Conservation (phyloP, 495 filamentous ascomycete genomes). For the Daldinia decipiens region DNA sequence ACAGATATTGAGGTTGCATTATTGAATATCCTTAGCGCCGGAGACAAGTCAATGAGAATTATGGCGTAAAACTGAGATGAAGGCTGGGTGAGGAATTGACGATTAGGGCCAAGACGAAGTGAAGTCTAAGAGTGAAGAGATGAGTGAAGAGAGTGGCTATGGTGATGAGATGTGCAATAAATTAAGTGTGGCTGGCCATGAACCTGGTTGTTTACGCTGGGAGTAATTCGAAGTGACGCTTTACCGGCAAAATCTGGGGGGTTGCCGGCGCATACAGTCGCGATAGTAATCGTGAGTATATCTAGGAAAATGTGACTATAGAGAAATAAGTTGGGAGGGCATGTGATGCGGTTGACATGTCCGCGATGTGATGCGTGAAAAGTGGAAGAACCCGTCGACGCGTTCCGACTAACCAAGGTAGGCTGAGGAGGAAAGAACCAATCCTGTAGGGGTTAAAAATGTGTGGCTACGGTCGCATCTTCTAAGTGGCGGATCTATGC, state of each 20-base stretch:
- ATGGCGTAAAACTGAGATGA: slow-evolving; percentile 15
- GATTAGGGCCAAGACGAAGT: neutral
- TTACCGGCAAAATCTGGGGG: slow-evolving; percentile 9
- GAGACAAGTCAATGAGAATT: slow-evolving; percentile 7
- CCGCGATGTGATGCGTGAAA: slow-evolving; percentile 45
- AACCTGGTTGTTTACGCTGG: slow-evolving; percentile 33
- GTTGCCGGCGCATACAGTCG: slow-evolving; percentile 9
- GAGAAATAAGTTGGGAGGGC: slow-evolving; percentile 24
- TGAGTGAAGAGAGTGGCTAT: slow-evolving; percentile 10
- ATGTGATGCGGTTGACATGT: slow-evolving; percentile 38
- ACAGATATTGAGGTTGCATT: slow-evolving; percentile 27
- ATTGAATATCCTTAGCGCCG: slow-evolving; percentile 12
- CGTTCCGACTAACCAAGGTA: slow-evolving; percentile 42
- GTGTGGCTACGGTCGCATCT: slow-evolving; percentile 39
- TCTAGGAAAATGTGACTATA: slow-evolving; percentile 27
- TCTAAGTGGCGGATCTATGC: slow-evolving; percentile 24
- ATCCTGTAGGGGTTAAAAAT: slow-evolving; percentile 33
- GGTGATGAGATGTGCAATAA: slow-evolving; percentile 34
- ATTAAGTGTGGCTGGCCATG: slow-evolving; percentile 28
- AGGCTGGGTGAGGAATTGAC: slow-evolving; percentile 1
- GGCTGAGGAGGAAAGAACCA: slow-evolving; percentile 26
- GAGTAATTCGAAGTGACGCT: neutral
- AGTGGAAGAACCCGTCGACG: slow-evolving; percentile 46
- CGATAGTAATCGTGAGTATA: slow-evolving; percentile 29
- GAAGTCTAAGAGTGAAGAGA: slow-evolving; percentile 4